phyloP scores from a whole-genome alignment of 176 grass and related monocot species.

The Luzula sylvatica region DNA sequence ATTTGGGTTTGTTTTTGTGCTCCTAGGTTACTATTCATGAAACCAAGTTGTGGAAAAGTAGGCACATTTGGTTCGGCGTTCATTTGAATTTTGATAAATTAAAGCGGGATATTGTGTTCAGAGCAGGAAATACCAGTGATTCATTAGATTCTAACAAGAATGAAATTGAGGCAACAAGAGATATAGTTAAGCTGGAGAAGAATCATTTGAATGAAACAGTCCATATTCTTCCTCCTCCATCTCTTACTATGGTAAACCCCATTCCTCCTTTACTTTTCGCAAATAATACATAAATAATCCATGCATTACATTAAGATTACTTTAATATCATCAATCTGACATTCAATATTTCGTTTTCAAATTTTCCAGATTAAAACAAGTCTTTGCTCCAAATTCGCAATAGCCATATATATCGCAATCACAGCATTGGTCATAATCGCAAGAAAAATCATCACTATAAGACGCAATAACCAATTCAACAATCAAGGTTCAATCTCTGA shows the following conservation, averaged over 20 bases:
- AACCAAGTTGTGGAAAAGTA: not conserved
- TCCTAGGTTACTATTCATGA: not conserved
- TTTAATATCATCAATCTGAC: not conserved
- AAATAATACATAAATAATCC: not conserved
- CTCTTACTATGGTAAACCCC: slow-evolving; percentile 12
- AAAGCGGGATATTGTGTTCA: not conserved
- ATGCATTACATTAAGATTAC: not conserved
- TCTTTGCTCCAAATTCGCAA: slow-evolving; percentile 33
- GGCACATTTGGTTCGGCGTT: slow-evolving; percentile 15
- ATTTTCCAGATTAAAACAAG: slow-evolving; percentile 44
- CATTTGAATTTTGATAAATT: slow-evolving; percentile 1
- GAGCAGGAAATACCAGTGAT: slow-evolving; percentile 10
- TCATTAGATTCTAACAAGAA: slow-evolving; percentile 17
- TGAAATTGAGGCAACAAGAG: not conserved
- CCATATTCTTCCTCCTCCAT: slow-evolving; percentile 10
- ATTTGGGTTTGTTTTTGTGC: not conserved
- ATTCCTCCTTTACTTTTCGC: not conserved
- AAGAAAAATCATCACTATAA: slow-evolving; percentile 47
- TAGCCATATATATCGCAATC: slow-evolving; percentile 41
- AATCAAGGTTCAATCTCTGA: slow-evolving; percentile 78
- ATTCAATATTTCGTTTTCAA: slow-evolving; percentile 4
- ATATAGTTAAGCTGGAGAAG: slow-evolving; percentile 4
- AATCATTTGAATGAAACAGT: slow-evolving; percentile 25
- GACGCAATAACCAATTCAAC: slow-evolving; percentile 7
- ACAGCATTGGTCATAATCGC: slow-evolving; percentile 42